Evolutionary conservation across 352 stramenopile genomes (phyloP), one percentile per base, ranked within the genome.

Genomic region (Phytophthora pinifolia): DNA sequence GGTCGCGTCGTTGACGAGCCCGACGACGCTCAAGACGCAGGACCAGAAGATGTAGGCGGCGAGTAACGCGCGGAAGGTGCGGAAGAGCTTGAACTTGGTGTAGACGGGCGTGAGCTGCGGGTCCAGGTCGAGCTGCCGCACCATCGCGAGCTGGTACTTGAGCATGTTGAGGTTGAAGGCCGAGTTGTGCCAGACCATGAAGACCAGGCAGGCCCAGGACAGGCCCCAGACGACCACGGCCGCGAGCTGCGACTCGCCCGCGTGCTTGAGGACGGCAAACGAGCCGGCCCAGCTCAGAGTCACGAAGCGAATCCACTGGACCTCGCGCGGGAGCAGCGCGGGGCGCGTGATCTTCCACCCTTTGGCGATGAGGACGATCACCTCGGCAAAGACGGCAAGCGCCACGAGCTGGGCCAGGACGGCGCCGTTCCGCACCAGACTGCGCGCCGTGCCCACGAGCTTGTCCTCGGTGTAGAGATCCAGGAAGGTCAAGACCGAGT

Each of bases 91-190:
- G 49, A 79, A 83, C 51, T 89, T 89, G 34, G 54, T 83, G 61
- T 76, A 84, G 35, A 86, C 76, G 7, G 79, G 76, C 43, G 79
- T 89, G 27, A 62, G 63, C 6, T 52, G 57, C 2, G 71, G 53
- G 27, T 89, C 70, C 25, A 83, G 39, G 10, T 67, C 58, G 37
- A 86, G 64, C 36, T 84, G 72, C 5, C 76, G 76, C 44, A 86
- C 70, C 67, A 86, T 78, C 4, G 67, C 63, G 27, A 89, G 66
- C 62, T 87, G 79, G 31, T 76, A 86, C 32, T 74, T 76, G 51
- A 89, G 74, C 74, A 85, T 79, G 55, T 86, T 86, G 35, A 86
- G 61, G 39, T 89, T 86, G 59, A 85, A 83, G 0, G 74, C 67
- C 27, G 76, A 84, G 54, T 83, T 80, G 65, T 84, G 86, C 79